Conservation (phyloP, 1,284 basidiomycete species). For the Coniophora puteana region DNA sequence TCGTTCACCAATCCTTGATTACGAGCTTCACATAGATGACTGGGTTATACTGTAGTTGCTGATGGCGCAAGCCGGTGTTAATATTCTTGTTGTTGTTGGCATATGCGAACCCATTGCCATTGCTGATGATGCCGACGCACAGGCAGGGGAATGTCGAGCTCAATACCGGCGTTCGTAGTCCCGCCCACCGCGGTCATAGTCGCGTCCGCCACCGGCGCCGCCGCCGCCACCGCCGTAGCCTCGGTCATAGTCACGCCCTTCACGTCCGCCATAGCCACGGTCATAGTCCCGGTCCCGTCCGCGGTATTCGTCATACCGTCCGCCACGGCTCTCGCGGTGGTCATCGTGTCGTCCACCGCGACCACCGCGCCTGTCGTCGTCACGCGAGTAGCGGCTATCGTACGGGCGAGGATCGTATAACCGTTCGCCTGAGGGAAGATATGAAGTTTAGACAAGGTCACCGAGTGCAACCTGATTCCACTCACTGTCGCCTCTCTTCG, state of each 20-base stretch:
- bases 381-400: constrained; percentile 71
- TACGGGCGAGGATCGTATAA: constrained; percentile 80
- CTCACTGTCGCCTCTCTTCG: constrained; percentile 69
- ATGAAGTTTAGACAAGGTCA: constrained; percentile 7
- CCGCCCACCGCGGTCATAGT: constrained; percentile 37
- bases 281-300: constrained; percentile 59
- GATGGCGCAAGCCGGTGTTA: too few relatives aligned
- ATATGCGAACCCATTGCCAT: too few relatives aligned
- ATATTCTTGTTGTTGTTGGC: too few relatives aligned
- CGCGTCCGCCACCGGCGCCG: constrained; percentile 29
- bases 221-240: constrained; percentile 25
- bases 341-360: constrained; percentile 46
- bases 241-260: constrained; percentile 41
- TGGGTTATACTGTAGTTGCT: too few relatives aligned
- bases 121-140: too few relatives aligned
- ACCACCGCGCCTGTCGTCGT: constrained; percentile 48
- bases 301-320: constrained; percentile 78
- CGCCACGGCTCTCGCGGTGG: constrained; percentile 27
- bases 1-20: too few relatives aligned
- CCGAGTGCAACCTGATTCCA: constrained; percentile 15
- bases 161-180: too few relatives aligned
- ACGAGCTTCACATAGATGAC: too few relatives aligned
- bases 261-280: constrained; percentile 34
- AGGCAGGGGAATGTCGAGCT: too few relatives aligned
- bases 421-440: constrained; percentile 26